These are phyloP conservation scores for Lyophyllum atratum DNA, from an alignment of 768 basidiomycete genomes.

Conservation along the genomic window DNA sequence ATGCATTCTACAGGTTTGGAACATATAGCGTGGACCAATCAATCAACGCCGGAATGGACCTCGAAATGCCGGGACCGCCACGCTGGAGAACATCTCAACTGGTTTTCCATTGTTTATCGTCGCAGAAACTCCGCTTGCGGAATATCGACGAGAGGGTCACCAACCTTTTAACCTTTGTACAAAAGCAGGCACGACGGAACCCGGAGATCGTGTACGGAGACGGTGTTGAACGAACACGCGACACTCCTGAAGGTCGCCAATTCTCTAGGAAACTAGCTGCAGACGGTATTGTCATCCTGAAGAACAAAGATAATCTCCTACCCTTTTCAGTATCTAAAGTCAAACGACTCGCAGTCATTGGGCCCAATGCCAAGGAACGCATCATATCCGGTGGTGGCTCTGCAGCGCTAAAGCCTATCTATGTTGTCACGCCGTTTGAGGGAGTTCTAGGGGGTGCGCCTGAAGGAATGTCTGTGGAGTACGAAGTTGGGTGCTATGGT, in stretches of 20 bases:
- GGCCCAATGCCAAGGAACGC: conserved; percentile 65
- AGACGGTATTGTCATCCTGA: conserved; percentile 66
- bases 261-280: conserved; percentile 61
- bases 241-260: conserved; percentile 49
- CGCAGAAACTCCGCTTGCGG: conserved; percentile 47
- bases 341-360: conserved; percentile 63
- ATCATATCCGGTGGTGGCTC: conserved; percentile 80
- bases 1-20: conserved; percentile 53
- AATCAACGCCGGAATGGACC: conserved; percentile 74
- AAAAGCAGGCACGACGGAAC: conserved; percentile 55
- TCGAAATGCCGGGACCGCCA: conserved; percentile 78
- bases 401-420: conserved; percentile 68
- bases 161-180: conserved; percentile 56
- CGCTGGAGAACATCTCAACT: conserved; percentile 61
- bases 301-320: conserved; percentile 58
- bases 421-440: conserved; percentile 64
- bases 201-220: conserved; percentile 66
- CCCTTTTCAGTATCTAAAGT: conserved; percentile 44
- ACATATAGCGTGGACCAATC: conserved; percentile 68
- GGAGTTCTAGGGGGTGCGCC: conserved; percentile 56
- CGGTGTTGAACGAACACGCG: conserved; percentile 55
- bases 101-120: conserved; percentile 36
- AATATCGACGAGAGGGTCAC: conserved; percentile 53
- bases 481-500: conserved; percentile 70
- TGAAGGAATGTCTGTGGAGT: conserved; percentile 49